These are phyloP conservation scores for Cytauxzoon felis DNA, from an alignment of 169 alveolate species.

Conservation along the genomic window DNA sequence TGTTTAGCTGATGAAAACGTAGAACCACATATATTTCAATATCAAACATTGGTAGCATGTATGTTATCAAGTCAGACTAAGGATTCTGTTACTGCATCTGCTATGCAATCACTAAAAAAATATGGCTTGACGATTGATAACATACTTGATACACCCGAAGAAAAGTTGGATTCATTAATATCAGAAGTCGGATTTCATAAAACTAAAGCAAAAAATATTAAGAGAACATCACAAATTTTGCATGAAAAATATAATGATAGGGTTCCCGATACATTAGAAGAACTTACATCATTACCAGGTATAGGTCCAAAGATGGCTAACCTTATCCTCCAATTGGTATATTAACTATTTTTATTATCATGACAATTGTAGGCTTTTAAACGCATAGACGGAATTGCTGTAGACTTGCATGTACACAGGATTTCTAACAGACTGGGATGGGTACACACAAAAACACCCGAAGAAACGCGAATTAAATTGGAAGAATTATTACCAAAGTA, in stretches of 20 bases:
- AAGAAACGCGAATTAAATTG: slow-evolving; percentile 84
- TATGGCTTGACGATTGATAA: slow-evolving; percentile 74
- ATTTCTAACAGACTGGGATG: slow-evolving; percentile 85
- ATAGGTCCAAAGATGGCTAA: slow-evolving; percentile 94
- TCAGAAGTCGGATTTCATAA: slow-evolving; percentile 90
- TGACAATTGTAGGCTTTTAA: slow-evolving; percentile 64
- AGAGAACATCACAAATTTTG: slow-evolving; percentile 80
- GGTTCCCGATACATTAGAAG: slow-evolving; percentile 86
- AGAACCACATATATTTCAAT: slow-evolving; percentile 62
- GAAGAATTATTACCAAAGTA: slow-evolving; percentile 81
- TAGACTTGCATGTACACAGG: slow-evolving; percentile 93
- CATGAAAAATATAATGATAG: slow-evolving; percentile 81
- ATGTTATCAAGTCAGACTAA: slow-evolving; percentile 84
- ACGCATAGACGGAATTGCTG: slow-evolving; percentile 86
- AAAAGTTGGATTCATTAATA: slow-evolving; percentile 78
- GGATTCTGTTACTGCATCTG: slow-evolving; percentile 79
- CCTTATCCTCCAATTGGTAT: slow-evolving; percentile 83
- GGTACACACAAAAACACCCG: slow-evolving; percentile 90
- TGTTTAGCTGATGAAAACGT: slow-evolving; percentile 66
- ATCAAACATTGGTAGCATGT: slow-evolving; percentile 79
- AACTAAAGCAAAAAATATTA: slow-evolving; percentile 87
- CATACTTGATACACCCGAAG: slow-evolving; percentile 66
- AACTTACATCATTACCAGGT: slow-evolving; percentile 86
- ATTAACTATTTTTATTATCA: slow-evolving; percentile 49
- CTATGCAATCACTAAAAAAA: slow-evolving; percentile 71